phyloP scores from a whole-genome alignment of 148 eudicot species.

The Bassia scoparia region DNA sequence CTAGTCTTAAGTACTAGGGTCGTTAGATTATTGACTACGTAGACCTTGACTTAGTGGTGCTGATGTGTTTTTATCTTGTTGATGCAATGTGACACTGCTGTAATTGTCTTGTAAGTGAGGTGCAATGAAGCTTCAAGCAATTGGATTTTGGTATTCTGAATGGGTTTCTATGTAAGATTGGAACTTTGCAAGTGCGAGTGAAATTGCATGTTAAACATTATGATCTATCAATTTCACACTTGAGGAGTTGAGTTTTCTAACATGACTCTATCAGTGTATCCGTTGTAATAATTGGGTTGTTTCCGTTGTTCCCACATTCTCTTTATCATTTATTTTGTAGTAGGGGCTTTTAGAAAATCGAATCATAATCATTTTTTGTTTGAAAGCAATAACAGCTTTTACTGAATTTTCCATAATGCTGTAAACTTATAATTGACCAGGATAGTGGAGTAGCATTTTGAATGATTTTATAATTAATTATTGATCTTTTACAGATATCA shows the following conservation, averaged over 20 bases:
- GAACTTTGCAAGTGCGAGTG: not conserved
- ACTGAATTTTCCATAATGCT: not conserved
- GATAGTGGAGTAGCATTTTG: slow-evolving; percentile 7
- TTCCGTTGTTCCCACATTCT: not conserved
- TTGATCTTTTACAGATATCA: slow-evolving; percentile 47
- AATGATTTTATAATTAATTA: slow-evolving; percentile 22
- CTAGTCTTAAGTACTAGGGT: not conserved
- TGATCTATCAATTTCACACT: not conserved
- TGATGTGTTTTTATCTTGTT: no score
- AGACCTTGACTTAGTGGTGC: not conserved
- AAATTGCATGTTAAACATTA: not conserved
- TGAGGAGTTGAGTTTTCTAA: no score
- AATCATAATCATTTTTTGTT: not conserved
- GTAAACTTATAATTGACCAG: not conserved
- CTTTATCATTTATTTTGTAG: not conserved
- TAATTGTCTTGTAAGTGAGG: no score
- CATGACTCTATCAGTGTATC: not conserved
- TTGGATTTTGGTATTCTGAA: not conserved
- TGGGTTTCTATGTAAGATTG: no score
- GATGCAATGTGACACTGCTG: not conserved
- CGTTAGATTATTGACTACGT: not conserved
- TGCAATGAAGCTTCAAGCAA: not conserved
- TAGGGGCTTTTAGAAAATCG: not conserved
- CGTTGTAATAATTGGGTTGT: not conserved
- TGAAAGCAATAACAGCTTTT: not conserved